Evolutionary conservation across 768 basidiomycete genomes (phyloP), one percentile per base, ranked within the genome.

Genomic region (Artomyces pyxidatus): DNA sequence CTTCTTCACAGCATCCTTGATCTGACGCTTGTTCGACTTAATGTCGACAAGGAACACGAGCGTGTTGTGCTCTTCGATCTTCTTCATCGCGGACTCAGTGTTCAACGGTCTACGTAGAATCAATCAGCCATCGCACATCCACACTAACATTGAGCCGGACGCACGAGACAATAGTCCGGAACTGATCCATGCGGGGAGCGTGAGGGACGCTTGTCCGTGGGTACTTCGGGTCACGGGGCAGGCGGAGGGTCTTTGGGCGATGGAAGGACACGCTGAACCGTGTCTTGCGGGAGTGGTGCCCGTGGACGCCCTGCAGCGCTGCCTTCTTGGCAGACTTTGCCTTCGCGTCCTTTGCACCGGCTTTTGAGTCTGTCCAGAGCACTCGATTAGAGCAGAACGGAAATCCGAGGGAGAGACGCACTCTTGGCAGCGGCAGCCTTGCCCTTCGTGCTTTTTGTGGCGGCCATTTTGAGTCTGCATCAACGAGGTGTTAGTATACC

Each of bases 11-110:
- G 96, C 95, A 61, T 97, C 91, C 81, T 93, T 95, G 75, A 98
- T 98, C 71, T 99, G 92, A 42, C 92, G 83, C 81, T 99, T 99
- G 83, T 96, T 99, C 58, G 91, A 74, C 66, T 81, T 84, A 68
- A 97, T 63, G 69, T 97, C 94, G 46, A 96, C 93, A 53, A 98
- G 85, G 77, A 98, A 99, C 52, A 99, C 96, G 50, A 98, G 81
- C 26, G 96, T 99, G 72, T 99, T 98, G 78, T 97, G 85, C 70
- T 97, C 95, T 78, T 99, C 95, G 50, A 99, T 99, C 81, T 99
- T 96, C 81, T 97, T 95, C 95, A 98, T 97, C 54, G 95, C 94
- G 12, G 82, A 85, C 70, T 98, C 94, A 14, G 92, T 95, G 82
- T 92, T 94, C 68, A 92, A 67, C 16, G 88, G 88, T 45, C 85